Percentiles rank a stretch among this genome's conserved stretches.
Evolutionary conservation across 2,329 filamentous ascomycete species (phyloP).

Genomic region (Torrubiella hemipterigena): DNA sequence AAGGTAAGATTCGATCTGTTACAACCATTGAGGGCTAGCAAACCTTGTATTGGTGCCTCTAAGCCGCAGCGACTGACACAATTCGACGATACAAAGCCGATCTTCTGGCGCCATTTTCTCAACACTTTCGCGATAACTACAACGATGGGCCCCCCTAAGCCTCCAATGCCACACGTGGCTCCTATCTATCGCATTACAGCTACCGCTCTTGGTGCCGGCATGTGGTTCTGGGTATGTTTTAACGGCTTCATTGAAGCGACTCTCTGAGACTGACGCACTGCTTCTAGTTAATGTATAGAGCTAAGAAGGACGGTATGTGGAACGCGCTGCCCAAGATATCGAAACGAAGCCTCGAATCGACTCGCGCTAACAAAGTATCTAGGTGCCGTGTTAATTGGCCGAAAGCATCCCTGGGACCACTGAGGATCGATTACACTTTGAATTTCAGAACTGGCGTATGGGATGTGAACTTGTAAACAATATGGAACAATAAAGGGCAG

Average conservation of each 20-base stretch:
- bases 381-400: slow-evolving; percentile 72
- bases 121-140: no score
- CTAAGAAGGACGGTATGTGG: slow-evolving; percentile 75
- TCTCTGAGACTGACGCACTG: slow-evolving; percentile 1
- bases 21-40: no score
- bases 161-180: slow-evolving; percentile 36
- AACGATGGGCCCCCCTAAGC: slow-evolving; percentile 23
- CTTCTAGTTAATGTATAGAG: slow-evolving; percentile 78
- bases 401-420: slow-evolving; percentile 86
- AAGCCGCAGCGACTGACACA: no score
- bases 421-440: no score
- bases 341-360: background rate
- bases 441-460: no score
- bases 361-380: slow-evolving; percentile 4
- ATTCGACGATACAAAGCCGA: no score
- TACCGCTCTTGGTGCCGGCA: slow-evolving; percentile 80
- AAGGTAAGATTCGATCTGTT: no score
- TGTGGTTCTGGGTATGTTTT: slow-evolving; percentile 94
- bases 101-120: no score
- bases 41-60: no score
- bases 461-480: no score
- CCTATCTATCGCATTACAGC: slow-evolving; percentile 72
- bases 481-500: no score
- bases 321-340: slow-evolving; percentile 4
- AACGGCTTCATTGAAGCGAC: background rate